Conservation (phyloP, 495 filamentous ascomycete species). For the Neurospora discreta region DNA sequence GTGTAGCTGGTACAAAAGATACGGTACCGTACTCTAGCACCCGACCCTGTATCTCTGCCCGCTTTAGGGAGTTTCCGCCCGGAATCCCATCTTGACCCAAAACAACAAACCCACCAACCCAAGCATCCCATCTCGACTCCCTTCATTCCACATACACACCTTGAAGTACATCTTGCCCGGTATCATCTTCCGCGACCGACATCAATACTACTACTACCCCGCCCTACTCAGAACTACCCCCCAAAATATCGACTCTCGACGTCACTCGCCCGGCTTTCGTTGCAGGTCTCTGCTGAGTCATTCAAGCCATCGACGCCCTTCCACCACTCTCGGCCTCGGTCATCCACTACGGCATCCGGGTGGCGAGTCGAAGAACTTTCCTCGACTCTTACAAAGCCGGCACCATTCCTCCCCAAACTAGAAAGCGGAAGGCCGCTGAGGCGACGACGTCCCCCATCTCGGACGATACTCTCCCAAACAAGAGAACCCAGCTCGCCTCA, state of each 20-base stretch:
- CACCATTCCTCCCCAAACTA: constrained; percentile 54
- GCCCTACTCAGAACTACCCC: not conserved
- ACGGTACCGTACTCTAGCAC: not conserved
- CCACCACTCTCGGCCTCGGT: not conserved
- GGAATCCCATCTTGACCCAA: not conserved
- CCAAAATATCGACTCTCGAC: not conserved
- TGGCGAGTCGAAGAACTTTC: constrained; percentile 3
- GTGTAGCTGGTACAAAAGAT: not conserved
- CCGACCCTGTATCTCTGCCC: not conserved
- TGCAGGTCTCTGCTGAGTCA: not conserved
- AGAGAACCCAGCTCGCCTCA: constrained; percentile 39
- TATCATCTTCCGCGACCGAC: not conserved
- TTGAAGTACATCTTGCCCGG: not conserved
- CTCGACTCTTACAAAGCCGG: constrained; percentile 19
- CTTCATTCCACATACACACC: not conserved
- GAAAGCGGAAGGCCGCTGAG: constrained; percentile 89
- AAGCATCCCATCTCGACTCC: not conserved
- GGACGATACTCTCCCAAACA: constrained; percentile 30
- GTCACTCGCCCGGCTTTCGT: constrained; percentile 1
- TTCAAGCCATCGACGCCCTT: not conserved
- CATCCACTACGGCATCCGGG: not conserved
- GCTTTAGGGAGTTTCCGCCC: not conserved
- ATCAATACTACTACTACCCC: not conserved
- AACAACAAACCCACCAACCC: not conserved
- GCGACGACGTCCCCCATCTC: constrained; percentile 43